Conservation (phyloP, 805 yeast species). For the Kodamaea leandrae region DNA sequence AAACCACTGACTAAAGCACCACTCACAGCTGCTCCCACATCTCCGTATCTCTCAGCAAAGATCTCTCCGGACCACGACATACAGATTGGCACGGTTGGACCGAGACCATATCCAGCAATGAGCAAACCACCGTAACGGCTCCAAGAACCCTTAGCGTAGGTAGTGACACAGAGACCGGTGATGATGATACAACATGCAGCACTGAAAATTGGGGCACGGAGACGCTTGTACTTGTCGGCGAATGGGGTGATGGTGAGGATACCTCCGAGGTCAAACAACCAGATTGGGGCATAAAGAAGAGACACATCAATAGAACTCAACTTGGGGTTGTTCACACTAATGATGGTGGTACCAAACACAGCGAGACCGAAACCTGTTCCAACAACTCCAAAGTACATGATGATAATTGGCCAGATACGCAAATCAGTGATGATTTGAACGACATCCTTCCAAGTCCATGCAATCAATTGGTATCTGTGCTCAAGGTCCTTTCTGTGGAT, state of each 20-base stretch:
- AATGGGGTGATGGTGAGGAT: constrained; percentile 74
- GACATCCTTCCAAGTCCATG: constrained; percentile 65
- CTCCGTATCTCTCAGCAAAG: constrained; percentile 69
- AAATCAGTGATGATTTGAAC: constrained; percentile 53
- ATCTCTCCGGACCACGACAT: constrained; percentile 84
- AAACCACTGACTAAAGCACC: constrained; percentile 82
- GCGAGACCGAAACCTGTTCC: constrained; percentile 89
- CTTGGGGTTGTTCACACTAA: constrained; percentile 58
- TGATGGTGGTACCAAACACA: constrained; percentile 79
- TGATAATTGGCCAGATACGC: constrained; percentile 73
- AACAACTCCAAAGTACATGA: constrained; percentile 91
- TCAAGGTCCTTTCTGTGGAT: constrained; percentile 63
- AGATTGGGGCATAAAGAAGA: constrained; percentile 80
- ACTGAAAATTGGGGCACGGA: constrained; percentile 62
- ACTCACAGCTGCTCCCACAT: constrained; percentile 79
- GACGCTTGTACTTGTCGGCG: constrained; percentile 63
- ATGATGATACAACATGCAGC: constrained; percentile 66
- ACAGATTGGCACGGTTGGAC: constrained; percentile 86
- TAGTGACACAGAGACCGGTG: constrained; percentile 69
- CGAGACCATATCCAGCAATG: constrained; percentile 82
- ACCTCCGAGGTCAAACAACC: constrained; percentile 81
- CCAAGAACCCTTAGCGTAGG: constrained; percentile 75
- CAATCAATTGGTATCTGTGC: constrained; percentile 41
- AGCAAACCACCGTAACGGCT: constrained; percentile 74
- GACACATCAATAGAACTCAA: constrained; percentile 68